Evolutionary conservation across 2,329 filamentous ascomycete species (phyloP).

Genomic region (Talaromyces sp.): DNA sequence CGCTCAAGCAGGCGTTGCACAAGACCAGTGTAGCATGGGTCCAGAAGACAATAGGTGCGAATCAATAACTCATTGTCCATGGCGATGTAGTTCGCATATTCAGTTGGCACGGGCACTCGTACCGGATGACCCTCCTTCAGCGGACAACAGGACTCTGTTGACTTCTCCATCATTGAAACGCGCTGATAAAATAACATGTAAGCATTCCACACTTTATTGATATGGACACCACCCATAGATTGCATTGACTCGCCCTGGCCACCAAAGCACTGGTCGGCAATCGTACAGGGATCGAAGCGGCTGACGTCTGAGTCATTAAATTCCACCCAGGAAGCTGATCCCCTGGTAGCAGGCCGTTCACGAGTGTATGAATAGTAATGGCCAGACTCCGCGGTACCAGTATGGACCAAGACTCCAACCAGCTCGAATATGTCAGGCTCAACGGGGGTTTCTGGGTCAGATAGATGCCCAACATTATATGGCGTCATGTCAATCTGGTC

Average conservation of each 20-base stretch:
- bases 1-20: constrained; percentile 64
- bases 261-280: constrained; percentile 81
- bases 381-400: constrained; percentile 87
- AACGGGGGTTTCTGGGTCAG: constrained; percentile 58
- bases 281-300: constrained; percentile 71
- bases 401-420: constrained; percentile 92
- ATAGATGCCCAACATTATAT: constrained; percentile 85
- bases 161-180: constrained; percentile 63
- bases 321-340: constrained; percentile 71
- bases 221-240: constrained; percentile 51
- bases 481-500: constrained; percentile 79
- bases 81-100: constrained; percentile 60
- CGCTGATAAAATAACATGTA: constrained; percentile 99
- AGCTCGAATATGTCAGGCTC: constrained; percentile 83
- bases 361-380: constrained; percentile 98
- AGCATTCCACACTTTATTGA: constrained; percentile 76
- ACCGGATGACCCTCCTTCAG: constrained; percentile 53
- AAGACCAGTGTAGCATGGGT: constrained; percentile 70
- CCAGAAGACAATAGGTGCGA: constrained; percentile 77
- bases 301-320: constrained; percentile 90
- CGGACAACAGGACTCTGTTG: constrained; percentile 53
- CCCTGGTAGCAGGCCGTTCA: constrained; percentile 64
- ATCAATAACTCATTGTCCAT: constrained; percentile 74
- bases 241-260: constrained; percentile 61
- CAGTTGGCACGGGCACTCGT: constrained; percentile 49